Evolutionary conservation across 148 eudicot genomes (phyloP), one percentile per base, ranked within the genome.

Genomic region (Chenopodium album): DNA sequence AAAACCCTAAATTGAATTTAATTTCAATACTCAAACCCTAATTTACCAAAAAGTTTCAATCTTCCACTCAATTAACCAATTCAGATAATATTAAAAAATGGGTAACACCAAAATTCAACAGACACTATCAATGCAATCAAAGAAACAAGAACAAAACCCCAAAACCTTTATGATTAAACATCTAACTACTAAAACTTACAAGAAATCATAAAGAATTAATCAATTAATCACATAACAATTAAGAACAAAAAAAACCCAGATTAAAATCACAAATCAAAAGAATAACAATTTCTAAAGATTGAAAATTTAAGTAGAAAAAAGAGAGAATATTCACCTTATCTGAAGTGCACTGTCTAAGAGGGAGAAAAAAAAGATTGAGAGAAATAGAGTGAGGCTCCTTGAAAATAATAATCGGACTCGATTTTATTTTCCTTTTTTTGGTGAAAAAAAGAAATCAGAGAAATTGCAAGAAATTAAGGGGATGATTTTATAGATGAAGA

Each of bases 271-370:
- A 4, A 52, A 80, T 65, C 26, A 50, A 77, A 23, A 37, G 22
- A 44, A 54, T 29, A 23, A 56, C 44, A 41, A 28, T 54, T 20
- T 22, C 19, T 17, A 16, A 16, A 76, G 13, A 14, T 0, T 2
- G 23, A 26, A 17, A 48, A n/a, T 60, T 16, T 56, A 64, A 20
- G 9, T n/a, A 14, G 9, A 54, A 54, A 54, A 66, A 9, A 1
- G n/a, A 19, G 3, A 22, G 23, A 76, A 9, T 16, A 69, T 62
- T 81, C 62, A 85, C 84, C 81, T 81, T 65, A 76, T 75, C 66
- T 56, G 72, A 69, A 79, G 80, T 46, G 76, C 79, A 80, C n/a
- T 75, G 82, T 80, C 47, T 13, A 28, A 29, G 62, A 75, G 79
- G 72, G 46, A 52, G 34, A 78, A 37, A 72, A 72, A 14, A 7